Conservation (phyloP, 2,329 filamentous ascomycete species). For the Alternaria viburni region DNA sequence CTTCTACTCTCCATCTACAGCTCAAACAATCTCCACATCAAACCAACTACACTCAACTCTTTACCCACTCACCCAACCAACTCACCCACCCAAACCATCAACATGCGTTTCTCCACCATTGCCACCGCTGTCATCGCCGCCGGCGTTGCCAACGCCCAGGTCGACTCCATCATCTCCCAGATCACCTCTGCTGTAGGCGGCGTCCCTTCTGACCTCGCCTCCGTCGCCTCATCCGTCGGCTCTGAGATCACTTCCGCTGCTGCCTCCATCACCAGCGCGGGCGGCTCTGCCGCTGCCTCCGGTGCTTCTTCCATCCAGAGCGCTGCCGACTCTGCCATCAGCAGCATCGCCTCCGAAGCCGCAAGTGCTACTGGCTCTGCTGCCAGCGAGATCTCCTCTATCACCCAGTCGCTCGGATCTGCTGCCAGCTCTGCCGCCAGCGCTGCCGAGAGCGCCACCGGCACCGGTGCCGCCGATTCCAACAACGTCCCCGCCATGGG, state of each 20-base stretch:
- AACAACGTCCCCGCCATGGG: conserved; percentile 40
- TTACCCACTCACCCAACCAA: neutral
- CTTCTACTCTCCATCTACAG: conserved; percentile 5
- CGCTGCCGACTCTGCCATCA: conserved; percentile 17
- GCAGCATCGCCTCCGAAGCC: conserved; percentile 11
- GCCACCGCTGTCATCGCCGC: conserved; percentile 38
- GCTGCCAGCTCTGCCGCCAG: conserved; percentile 11
- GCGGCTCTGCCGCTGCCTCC: conserved; percentile 12
- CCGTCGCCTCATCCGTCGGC: conserved; percentile 15
- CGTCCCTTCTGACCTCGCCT: conserved; percentile 17
- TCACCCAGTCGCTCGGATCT: neutral
- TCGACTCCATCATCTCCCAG: conserved; percentile 28
- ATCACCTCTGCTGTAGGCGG: conserved; percentile 19
- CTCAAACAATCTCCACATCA: conserved; percentile 17
- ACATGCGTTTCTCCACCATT: conserved; percentile 47
- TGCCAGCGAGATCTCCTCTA: neutral
- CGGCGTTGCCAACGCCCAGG: conserved; percentile 37
- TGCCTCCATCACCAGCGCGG: conserved; percentile 13
- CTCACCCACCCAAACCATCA: conserved; percentile 19
- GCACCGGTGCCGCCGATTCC: conserved; percentile 27
- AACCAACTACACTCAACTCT: conserved; percentile 13
- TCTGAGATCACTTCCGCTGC: conserved; percentile 16
- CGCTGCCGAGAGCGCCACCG: conserved; percentile 15
- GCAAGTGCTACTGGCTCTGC: neutral
- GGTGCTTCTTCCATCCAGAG: conserved; percentile 20